Conservation (phyloP, 768 basidiomycete species). For the Leccinellum albellum region DNA sequence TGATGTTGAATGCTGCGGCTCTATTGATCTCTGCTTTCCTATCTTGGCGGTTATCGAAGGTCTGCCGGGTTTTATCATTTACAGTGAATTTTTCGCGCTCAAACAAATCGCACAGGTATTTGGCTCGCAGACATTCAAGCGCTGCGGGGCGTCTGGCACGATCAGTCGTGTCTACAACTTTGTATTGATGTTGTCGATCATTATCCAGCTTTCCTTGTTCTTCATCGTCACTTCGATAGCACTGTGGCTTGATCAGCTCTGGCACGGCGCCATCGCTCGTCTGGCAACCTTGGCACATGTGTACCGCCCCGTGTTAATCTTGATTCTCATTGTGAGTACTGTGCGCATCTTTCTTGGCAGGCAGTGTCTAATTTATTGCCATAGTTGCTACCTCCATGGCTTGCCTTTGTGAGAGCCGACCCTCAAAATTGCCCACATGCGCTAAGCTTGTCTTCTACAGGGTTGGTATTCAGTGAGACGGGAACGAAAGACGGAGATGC, state of each 20-base stretch:
- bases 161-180: slow-evolving; percentile 76
- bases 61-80: slow-evolving; percentile 25
- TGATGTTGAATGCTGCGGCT: slow-evolving; percentile 59
- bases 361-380: background rate
- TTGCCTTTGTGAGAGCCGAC: slow-evolving; percentile 44
- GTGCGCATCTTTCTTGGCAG: background rate
- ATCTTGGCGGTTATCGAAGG: slow-evolving; percentile 75
- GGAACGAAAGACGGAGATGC: slow-evolving; percentile 57
- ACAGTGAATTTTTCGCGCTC: background rate
- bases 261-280: slow-evolving; percentile 59
- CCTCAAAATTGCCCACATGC: background rate
- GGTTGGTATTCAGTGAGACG: slow-evolving; percentile 76
- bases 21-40: slow-evolving; percentile 59
- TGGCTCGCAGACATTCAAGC: slow-evolving; percentile 88
- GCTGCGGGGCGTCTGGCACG: slow-evolving; percentile 68
- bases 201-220: slow-evolving; percentile 73
- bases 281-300: slow-evolving; percentile 40
- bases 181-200: slow-evolving; percentile 65
- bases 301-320: slow-evolving; percentile 54
- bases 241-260: slow-evolving; percentile 76
- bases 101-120: slow-evolving; percentile 43
- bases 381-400: slow-evolving; percentile 68
- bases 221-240: slow-evolving; percentile 68
- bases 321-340: slow-evolving; percentile 56
- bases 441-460: slow-evolving; percentile 26